phyloP scores from a whole-genome alignment of 805 yeast species.

The Candida xiaguanensis region DNA sequence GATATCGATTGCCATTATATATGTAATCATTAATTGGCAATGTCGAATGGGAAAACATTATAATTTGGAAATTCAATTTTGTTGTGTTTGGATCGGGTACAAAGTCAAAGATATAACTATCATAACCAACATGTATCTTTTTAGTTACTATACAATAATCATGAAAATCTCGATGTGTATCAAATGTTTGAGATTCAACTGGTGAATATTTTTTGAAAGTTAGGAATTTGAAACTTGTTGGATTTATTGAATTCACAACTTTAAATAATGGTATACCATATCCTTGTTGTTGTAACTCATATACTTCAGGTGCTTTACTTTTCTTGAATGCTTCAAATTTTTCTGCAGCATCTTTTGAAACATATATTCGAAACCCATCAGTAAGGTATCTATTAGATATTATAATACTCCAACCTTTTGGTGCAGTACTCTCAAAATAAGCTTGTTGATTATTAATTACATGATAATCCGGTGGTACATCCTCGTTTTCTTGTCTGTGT shows the following conservation, averaged over 20 bases:
- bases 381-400: constrained; percentile 5
- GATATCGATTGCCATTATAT: constrained; percentile 5
- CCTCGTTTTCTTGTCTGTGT: not conserved
- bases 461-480: not conserved
- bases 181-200: constrained; percentile 8
- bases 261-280: constrained; percentile 10
- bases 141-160: constrained; percentile 6
- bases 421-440: constrained; percentile 2
- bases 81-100: constrained; percentile 9
- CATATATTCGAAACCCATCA: constrained; percentile 8
- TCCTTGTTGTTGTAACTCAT: constrained; percentile 6
- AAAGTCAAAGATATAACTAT: constrained; percentile 6
- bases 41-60: constrained; percentile 10
- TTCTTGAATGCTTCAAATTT: constrained; percentile 8
- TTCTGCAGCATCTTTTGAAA: constrained; percentile 7
- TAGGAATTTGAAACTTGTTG: constrained; percentile 1
- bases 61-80: constrained; percentile 5
- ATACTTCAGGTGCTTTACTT: constrained; percentile 5
- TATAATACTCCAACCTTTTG: constrained; percentile 4
- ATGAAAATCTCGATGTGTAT: constrained; percentile 6
- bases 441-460: not conserved
- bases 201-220: constrained; percentile 7
- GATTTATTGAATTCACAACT: constrained; percentile 5
- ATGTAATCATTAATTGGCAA: constrained; percentile 11
- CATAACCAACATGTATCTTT: constrained; percentile 4